Conservation (phyloP, 768 basidiomycete species). For the Termitomyces bulborhizus region DNA sequence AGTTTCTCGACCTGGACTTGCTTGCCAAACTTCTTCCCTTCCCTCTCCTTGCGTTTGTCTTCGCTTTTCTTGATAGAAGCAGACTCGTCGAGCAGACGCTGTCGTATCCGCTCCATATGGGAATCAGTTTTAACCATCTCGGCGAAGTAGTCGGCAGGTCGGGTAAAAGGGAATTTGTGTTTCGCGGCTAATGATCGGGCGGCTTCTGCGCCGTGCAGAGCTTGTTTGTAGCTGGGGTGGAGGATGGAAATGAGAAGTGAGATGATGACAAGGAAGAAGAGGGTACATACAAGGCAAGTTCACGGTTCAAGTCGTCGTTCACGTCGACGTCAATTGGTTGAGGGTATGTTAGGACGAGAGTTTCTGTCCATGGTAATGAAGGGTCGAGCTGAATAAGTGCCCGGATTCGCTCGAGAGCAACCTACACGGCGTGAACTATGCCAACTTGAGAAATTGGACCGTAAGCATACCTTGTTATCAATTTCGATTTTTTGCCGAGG, state of each 20-base stretch:
- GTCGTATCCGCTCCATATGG: slow-evolving; percentile 96
- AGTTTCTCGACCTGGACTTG: slow-evolving; percentile 95
- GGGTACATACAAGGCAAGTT: slow-evolving; percentile 83
- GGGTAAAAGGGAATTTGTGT: slow-evolving; percentile 78
- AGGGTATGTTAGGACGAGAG: slow-evolving; percentile 66
- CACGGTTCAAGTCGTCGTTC: slow-evolving; percentile 86
- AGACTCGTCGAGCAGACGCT: slow-evolving; percentile 81
- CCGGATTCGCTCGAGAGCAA: slow-evolving; percentile 75
- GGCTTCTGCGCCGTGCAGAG: slow-evolving; percentile 72
- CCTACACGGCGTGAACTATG: slow-evolving; percentile 29
- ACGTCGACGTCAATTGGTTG: slow-evolving; percentile 71
- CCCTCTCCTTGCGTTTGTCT: slow-evolving; percentile 84
- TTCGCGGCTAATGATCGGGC: slow-evolving; percentile 76
- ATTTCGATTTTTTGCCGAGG: slow-evolving; percentile 80
- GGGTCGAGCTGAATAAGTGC: slow-evolving; percentile 70
- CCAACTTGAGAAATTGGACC: background rate
- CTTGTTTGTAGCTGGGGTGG: slow-evolving; percentile 83
- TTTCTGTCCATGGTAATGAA: slow-evolving; percentile 81
- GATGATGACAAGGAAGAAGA: background rate
- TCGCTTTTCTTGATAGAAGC: slow-evolving; percentile 89
- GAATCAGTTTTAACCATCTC: slow-evolving; percentile 98
- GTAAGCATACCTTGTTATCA: slow-evolving; percentile 63
- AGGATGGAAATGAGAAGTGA: background rate
- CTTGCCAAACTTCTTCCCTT: slow-evolving; percentile 98
- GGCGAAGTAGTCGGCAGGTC: slow-evolving; percentile 92